Evolutionary conservation across 208 protist species (phyloP).

Genomic region (Leishmania mexicana): DNA sequence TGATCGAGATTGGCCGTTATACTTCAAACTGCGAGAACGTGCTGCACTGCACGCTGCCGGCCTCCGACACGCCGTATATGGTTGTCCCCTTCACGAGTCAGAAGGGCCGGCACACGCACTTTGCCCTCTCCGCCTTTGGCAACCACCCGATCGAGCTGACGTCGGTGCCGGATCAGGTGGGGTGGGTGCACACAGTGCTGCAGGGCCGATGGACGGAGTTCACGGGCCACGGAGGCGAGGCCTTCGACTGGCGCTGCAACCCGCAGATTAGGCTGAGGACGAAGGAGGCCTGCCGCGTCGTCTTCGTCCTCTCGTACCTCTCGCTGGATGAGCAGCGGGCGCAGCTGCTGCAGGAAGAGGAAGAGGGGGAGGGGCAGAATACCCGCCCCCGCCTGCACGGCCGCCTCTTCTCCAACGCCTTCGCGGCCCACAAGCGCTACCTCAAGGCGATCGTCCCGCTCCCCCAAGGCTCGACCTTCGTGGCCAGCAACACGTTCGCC

Average conservation of each 20-base stretch:
- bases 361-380: conserved; percentile 77
- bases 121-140: conserved; percentile 86
- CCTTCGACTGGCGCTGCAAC: conserved; percentile 92
- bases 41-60: conserved; percentile 79
- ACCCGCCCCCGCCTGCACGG: conserved; percentile 79
- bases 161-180: conserved; percentile 82
- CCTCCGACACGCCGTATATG: conserved; percentile 81
- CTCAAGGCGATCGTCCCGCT: conserved; percentile 86
- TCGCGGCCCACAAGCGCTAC: conserved; percentile 82
- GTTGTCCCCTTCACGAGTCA: conserved; percentile 92
- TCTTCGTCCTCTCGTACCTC: conserved; percentile 89
- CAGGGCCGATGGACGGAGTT: conserved; percentile 86
- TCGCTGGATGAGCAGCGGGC: conserved; percentile 65
- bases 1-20: conserved; percentile 88
- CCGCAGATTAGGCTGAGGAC: conserved; percentile 72
- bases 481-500: conserved; percentile 85
- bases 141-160: conserved; percentile 84
- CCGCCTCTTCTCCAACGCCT: conserved; percentile 81
- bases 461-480: conserved; percentile 85
- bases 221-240: conserved; percentile 77
- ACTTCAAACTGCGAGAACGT: conserved; percentile 93
- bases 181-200: conserved; percentile 84
- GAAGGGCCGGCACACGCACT: conserved; percentile 75
- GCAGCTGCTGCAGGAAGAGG: conserved; percentile 48
- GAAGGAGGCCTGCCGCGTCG: conserved; percentile 70